Conservation (phyloP, 805 yeast species). For the Saccharomyces paradoxus region DNA sequence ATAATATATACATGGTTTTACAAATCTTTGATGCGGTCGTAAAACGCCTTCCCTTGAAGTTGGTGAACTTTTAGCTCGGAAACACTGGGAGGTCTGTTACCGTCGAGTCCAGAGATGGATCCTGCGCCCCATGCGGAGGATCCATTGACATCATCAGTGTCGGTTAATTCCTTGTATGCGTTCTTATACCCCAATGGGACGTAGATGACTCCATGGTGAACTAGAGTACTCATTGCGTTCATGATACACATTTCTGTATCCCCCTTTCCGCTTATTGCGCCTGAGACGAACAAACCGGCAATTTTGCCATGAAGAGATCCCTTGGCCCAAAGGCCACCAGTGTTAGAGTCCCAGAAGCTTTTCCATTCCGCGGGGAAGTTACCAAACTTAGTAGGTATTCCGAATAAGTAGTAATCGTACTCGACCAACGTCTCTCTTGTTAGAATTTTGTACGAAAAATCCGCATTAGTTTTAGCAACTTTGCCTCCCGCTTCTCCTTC, state of each 20-base stretch:
- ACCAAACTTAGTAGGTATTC: slow-evolving; percentile 83
- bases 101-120: slow-evolving; percentile 66
- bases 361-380: slow-evolving; percentile 70
- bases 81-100: slow-evolving; percentile 58
- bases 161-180: slow-evolving; percentile 45
- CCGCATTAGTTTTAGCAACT: slow-evolving; percentile 33
- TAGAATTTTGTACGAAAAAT: slow-evolving; percentile 44
- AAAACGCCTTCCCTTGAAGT: slow-evolving; percentile 62
- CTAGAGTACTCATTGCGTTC: slow-evolving; percentile 53
- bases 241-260: slow-evolving; percentile 71
- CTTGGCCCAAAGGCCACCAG: slow-evolving; percentile 72
- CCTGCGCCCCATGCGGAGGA: slow-evolving; percentile 87
- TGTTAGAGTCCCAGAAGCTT: slow-evolving; percentile 60
- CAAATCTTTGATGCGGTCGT: slow-evolving; percentile 33
- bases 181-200: slow-evolving; percentile 71
- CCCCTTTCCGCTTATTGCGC: slow-evolving; percentile 37
- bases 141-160: slow-evolving; percentile 63
- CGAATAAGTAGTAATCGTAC: slow-evolving; percentile 78
- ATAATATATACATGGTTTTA: slow-evolving; percentile 3
- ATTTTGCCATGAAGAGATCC: slow-evolving; percentile 70
- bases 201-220: slow-evolving; percentile 74
- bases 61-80: slow-evolving; percentile 56
- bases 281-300: slow-evolving; percentile 65
- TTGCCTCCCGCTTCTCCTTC: slow-evolving; percentile 43
- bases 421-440: slow-evolving; percentile 46